Conservation (phyloP, 2,329 filamentous ascomycete species). For the Fusarium longipes region DNA sequence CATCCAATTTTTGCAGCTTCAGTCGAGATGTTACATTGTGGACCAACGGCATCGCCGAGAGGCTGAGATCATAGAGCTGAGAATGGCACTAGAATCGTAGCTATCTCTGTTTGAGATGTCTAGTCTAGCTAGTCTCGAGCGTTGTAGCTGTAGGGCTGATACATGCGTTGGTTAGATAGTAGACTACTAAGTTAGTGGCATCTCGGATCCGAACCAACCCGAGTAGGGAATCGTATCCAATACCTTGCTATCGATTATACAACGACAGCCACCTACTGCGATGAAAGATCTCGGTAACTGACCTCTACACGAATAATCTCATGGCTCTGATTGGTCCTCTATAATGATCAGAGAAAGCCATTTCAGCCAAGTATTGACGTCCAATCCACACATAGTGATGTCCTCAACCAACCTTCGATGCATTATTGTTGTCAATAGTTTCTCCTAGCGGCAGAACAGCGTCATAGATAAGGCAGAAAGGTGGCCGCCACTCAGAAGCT, state of each 20-base stretch:
- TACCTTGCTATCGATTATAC: not conserved
- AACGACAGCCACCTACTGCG: not conserved
- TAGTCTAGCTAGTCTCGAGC: not conserved
- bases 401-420: not conserved
- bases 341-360: too few species aligned
- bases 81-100: constrained; percentile 1
- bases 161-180: not conserved
- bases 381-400: not conserved
- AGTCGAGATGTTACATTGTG: not conserved
- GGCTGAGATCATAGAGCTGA: constrained; percentile 5
- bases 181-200: not conserved
- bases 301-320: not conserved
- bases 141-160: constrained; percentile 28
- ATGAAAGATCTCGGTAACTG: not conserved
- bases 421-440: not conserved
- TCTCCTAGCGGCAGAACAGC: not conserved
- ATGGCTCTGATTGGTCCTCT: not conserved
- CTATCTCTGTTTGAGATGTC: not conserved
- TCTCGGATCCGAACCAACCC: constrained; percentile 9
- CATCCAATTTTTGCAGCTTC: not conserved
- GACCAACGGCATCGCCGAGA: constrained; percentile 21
- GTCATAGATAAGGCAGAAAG: constrained; percentile 4
- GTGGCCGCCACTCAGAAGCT: not conserved
- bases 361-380: not conserved
- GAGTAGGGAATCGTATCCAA: not conserved